Conservation (phyloP, 2,329 filamentous ascomycete genomes). For the Tolypocladium paradoxum region DNA sequence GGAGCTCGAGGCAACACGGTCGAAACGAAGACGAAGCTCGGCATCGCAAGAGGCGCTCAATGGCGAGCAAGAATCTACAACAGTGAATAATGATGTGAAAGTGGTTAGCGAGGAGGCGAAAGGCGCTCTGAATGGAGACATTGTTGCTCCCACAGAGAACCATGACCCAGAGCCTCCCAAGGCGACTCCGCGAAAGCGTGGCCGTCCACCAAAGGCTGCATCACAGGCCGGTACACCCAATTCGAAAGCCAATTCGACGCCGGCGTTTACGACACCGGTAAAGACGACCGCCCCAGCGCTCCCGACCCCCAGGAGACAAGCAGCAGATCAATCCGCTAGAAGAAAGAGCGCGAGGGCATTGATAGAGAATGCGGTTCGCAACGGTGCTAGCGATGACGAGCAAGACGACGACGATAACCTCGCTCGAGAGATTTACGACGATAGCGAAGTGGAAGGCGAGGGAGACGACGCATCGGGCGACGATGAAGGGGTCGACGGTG, state of each 20-base stretch:
- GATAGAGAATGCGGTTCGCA: constrained; percentile 59
- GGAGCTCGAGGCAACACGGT: constrained; percentile 17
- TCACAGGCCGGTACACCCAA: constrained; percentile 23
- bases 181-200: constrained; percentile 18
- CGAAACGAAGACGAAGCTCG: constrained; percentile 20
- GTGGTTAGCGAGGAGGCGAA: not conserved
- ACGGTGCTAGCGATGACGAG: constrained; percentile 58
- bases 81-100: not conserved
- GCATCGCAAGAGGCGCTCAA: constrained; percentile 1
- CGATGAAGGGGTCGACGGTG: constrained; percentile 36
- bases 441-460: constrained; percentile 64
- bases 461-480: constrained; percentile 27
- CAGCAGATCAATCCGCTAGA: constrained; percentile 75
- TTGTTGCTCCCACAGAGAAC: not conserved
- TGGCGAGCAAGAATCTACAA: not conserved
- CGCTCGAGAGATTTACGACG: constrained; percentile 26
- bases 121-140: not conserved
- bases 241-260: constrained; percentile 22
- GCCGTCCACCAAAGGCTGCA: constrained; percentile 17
- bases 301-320: constrained; percentile 53
- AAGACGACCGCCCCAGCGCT: constrained; percentile 22
- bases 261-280: constrained; percentile 26
- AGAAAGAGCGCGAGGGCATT: constrained; percentile 73
- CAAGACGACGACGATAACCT: constrained; percentile 23
- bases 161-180: constrained; percentile 6